Evolutionary conservation across 805 yeast species (phyloP).

Genomic region (Suhomyces vadensis): DNA sequence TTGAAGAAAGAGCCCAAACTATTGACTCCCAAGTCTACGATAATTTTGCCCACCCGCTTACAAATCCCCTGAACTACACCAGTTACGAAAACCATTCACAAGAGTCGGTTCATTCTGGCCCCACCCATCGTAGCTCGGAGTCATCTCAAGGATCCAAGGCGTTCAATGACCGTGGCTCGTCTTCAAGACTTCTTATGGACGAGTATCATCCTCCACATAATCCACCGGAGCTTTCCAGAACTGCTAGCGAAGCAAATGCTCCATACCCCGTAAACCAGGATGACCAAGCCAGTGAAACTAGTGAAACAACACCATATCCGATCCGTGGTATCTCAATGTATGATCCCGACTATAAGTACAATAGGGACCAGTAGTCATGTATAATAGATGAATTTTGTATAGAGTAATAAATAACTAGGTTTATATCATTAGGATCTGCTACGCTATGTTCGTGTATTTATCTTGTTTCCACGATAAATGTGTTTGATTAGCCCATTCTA

Average conservation of each 20-base stretch:
- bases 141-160: background rate
- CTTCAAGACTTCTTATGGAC: background rate
- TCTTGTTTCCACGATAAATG: too few relatives aligned
- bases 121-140: background rate
- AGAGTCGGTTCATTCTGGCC: background rate
- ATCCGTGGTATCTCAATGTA: conserved; percentile 32
- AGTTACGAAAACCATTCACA: background rate
- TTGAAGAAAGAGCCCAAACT: background rate
- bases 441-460: too few relatives aligned
- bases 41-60: background rate
- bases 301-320: conserved; percentile 29
- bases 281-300: background rate
- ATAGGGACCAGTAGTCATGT: background rate
- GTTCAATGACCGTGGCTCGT: background rate
- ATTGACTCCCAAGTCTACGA: too few relatives aligned
- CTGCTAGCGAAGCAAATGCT: background rate
- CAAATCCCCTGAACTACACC: background rate
- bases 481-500: too few relatives aligned
- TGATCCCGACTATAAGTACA: conserved; percentile 8
- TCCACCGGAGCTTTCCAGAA: too few relatives aligned
- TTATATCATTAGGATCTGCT: too few relatives aligned
- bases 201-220: background rate
- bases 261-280: conserved; percentile 3
- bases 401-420: too few relatives aligned
- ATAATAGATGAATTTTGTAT: background rate